These are phyloP conservation scores for Aspergillus nomiae DNA, from an alignment of 2,329 filamentous ascomycete species.

Conservation along the genomic window DNA sequence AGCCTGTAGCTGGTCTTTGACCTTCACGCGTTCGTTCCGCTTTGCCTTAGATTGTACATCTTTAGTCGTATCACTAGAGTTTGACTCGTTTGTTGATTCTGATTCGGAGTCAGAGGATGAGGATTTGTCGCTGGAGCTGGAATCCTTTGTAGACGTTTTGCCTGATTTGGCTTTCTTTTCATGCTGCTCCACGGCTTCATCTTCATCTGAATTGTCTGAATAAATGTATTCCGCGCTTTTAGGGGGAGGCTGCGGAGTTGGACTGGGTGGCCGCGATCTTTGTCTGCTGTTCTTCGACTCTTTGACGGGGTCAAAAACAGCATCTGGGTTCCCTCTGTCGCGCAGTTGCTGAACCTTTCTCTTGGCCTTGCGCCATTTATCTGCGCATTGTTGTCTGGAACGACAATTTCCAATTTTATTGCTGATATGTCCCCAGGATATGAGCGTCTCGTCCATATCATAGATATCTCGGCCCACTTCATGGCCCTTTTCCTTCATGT, in stretches of 20 bases:
- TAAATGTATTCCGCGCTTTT: not conserved
- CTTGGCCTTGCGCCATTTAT: conserved; percentile 42
- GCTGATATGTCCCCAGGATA: conserved; percentile 38
- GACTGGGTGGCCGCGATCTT: not conserved
- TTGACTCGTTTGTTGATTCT: not conserved
- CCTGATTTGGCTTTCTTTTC: not conserved
- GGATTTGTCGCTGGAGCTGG: not conserved
- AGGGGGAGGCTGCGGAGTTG: not conserved
- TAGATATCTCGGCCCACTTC: conserved; percentile 38
- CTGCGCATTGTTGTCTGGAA: conserved; percentile 43
- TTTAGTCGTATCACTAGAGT: not conserved
- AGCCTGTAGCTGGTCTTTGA: not conserved
- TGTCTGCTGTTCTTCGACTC: conserved; percentile 6
- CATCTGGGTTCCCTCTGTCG: conserved; percentile 23
- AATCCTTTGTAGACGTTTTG: not conserved
- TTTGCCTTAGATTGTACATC: conserved; percentile 1
- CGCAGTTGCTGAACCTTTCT: conserved; percentile 23
- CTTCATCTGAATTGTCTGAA: conserved; percentile 1
- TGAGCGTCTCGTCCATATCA: conserved; percentile 35
- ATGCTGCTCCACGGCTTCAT: not conserved
- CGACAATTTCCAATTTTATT: conserved; percentile 30
- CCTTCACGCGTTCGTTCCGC: not conserved
- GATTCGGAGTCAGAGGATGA: conserved; percentile 1
- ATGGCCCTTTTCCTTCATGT: conserved; percentile 17
- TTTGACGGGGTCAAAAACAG: conserved; percentile 25